These are phyloP conservation scores for Stephania japonica DNA, from an alignment of 164 flowering plant species.

Conservation along the genomic window DNA sequence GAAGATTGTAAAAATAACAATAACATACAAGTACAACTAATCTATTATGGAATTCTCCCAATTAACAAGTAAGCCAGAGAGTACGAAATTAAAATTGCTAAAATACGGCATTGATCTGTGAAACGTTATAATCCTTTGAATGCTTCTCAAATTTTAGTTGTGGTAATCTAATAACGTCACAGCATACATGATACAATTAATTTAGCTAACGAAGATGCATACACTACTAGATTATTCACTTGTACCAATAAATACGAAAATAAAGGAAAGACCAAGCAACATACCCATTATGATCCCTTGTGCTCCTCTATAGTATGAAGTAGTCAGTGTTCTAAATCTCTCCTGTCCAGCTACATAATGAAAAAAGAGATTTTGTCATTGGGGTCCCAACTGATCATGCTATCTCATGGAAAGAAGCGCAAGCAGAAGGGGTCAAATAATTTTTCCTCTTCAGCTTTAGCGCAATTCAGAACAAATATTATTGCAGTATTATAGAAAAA, in stretches of 20 bases:
- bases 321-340: slow-evolving; percentile 64
- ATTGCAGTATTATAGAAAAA: background rate
- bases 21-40: background rate
- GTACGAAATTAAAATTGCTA: too few species aligned
- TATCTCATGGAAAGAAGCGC: background rate
- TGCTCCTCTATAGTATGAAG: slow-evolving; percentile 70
- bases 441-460: background rate
- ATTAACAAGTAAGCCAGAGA: too few species aligned
- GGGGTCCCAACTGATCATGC: background rate
- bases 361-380: slow-evolving; percentile 2
- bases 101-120: too few species aligned
- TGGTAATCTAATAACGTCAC: too few species aligned
- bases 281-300: slow-evolving; percentile 70
- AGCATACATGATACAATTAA: too few species aligned
- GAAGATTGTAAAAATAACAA: too few species aligned
- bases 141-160: too few species aligned
- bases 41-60: too few species aligned
- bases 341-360: slow-evolving; percentile 66
- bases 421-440: background rate
- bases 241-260: background rate
- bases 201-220: background rate
- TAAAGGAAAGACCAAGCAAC: background rate
- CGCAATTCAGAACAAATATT: background rate
- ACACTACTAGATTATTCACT: background rate
- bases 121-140: too few species aligned